Base-by-base conservation (phyloP, 2,329 filamentous ascomycete species). In the Ophiostoma sp. region DNA sequence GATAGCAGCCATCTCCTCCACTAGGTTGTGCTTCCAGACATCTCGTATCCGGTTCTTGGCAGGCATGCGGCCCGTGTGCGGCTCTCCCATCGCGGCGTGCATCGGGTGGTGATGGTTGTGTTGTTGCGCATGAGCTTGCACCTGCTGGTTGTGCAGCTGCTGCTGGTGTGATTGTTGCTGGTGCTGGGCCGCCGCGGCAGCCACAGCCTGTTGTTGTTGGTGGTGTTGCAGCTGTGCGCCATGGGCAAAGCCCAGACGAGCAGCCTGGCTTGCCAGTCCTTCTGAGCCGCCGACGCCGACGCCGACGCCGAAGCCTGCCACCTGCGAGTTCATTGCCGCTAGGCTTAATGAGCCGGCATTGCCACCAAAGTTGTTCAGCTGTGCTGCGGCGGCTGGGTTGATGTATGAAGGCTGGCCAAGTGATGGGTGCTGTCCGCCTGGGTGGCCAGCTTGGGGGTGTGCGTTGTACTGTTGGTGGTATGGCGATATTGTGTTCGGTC, bases 21-120 rank as follows among this genome's bases (percentile, higher is more conserved):
- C 86, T 71, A 98, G 80, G 75, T 98, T 98, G 74, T 92, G 87
- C 77, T 90, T 90, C 95, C 95, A 99, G 52, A 99, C 95, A 75
- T 99, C 94, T 72, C 93, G 87, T 88, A 98, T 98, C 77, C 93
- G 85, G 71, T 88, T 87, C 75, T 92, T 92, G 18, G 85, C 84
- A 70, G 86, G 83, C 69, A 77, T 77, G 79, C 85, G 87, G 77
- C 78, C 79, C 73, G 78, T 84, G 76, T 85, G 81, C 67, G 84
- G 81, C 68, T 81, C 77, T 70, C 83, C 79, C n/a, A 81, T 79
- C 70, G 69, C 72, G 14, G 76, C 74, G 4, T 73, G 72, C 66
- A 72, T 70, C 44, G 72, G 72, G 40, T 72, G 71, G 40, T 73
- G 72, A 65, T 76, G 75, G 58, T 87, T 84, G 65, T 86, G 84